These are phyloP conservation scores for Heteromeles arbutifolia DNA, from an alignment of 306 rosid species.

Conservation along the genomic window DNA sequence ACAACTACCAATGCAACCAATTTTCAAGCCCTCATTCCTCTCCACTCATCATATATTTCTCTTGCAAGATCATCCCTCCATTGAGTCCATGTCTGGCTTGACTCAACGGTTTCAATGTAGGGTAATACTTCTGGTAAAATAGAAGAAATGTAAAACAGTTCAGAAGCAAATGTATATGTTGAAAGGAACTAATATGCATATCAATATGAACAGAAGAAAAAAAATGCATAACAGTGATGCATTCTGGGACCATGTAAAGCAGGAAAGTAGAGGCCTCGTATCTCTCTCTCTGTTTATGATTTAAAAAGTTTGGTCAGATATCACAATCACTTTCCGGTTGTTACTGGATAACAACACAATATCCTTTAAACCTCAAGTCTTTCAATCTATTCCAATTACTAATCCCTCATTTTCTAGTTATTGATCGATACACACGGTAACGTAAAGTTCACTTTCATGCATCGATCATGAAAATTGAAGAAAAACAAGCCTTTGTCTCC, in stretches of 20 bases:
- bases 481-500: not conserved
- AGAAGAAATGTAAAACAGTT: too few species aligned
- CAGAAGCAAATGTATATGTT: too few species aligned
- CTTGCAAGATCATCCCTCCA: too few species aligned
- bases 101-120: too few species aligned
- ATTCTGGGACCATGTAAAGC: constrained; percentile 7
- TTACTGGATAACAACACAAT: constrained; percentile 16
- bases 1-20: too few species aligned
- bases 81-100: too few species aligned
- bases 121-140: too few species aligned
- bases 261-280: constrained; percentile 6
- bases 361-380: not conserved
- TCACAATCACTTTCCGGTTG: constrained; percentile 26
- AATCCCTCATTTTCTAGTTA: not conserved
- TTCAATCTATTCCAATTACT: not conserved
- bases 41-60: too few species aligned
- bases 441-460: not conserved
- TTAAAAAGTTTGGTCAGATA: constrained; percentile 8
- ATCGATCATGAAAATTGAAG: not conserved
- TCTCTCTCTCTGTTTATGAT: constrained; percentile 18
- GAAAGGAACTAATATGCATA: too few species aligned
- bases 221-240: too few species aligned
- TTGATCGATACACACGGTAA: not conserved
- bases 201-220: too few species aligned
- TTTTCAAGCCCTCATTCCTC: too few species aligned